These are phyloP conservation scores for Populus nigra DNA, from an alignment of 345 rosid genomes.

Conservation along the genomic window DNA sequence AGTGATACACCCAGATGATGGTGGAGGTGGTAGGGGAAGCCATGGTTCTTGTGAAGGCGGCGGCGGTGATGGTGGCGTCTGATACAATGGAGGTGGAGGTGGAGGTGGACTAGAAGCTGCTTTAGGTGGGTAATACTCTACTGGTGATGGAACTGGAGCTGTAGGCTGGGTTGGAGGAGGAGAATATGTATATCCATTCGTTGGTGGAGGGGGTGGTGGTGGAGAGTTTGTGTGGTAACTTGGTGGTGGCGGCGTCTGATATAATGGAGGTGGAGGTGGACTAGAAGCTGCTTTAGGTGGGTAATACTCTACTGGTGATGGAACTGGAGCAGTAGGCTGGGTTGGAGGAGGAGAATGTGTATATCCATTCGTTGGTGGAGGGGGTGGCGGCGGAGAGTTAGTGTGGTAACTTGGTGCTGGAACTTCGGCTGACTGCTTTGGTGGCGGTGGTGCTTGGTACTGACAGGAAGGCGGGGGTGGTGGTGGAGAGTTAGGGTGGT, in stretches of 20 bases:
- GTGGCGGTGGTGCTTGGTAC: constrained; percentile 18
- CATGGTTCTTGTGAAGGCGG: constrained; percentile 15
- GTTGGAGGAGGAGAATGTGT: constrained; percentile 4
- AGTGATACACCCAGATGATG: background rate
- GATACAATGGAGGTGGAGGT: constrained; percentile 10
- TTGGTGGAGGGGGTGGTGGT: background rate
- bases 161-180: constrained; percentile 16
- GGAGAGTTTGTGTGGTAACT: too few species aligned
- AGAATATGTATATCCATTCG: constrained; percentile 3
- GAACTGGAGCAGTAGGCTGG: background rate
- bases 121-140: background rate
- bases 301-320: too few species aligned
- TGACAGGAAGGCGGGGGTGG: constrained; percentile 15
- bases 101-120: constrained; percentile 1
- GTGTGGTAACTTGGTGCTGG: too few species aligned
- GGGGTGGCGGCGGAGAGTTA: too few species aligned
- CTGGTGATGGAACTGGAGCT: constrained; percentile 26
- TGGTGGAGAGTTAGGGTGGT: background rate
- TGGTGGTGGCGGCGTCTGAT: too few species aligned
- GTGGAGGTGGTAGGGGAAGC: constrained; percentile 6
- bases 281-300: too few species aligned
- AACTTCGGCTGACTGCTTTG: background rate
- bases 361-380: constrained; percentile 13
- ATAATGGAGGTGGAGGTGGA: too few species aligned
- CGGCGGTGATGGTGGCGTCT: background rate